Conservation (phyloP, 306 rosid genomes). For the Cucurbita maxima region DNA sequence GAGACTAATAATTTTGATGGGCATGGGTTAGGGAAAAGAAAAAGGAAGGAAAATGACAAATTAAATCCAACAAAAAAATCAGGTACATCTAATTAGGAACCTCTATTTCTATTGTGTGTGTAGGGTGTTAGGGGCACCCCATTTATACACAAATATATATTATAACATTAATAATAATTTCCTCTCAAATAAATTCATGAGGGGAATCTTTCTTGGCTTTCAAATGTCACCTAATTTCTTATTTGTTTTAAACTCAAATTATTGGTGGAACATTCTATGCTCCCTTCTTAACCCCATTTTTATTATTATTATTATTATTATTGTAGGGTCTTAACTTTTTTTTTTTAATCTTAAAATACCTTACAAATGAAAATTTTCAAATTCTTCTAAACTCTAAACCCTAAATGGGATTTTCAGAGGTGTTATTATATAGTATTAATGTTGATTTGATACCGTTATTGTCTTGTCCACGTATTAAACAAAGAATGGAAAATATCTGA, state of each 20-base stretch:
- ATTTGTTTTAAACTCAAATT: neutral
- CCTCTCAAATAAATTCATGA: neutral
- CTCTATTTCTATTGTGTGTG: neutral
- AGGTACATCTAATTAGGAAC: neutral
- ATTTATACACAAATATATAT: neutral
- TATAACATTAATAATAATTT: neutral
- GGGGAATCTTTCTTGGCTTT: neutral
- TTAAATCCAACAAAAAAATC: neutral
- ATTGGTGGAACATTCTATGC: constrained; percentile 2
- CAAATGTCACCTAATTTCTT: neutral
- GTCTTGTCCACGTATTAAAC: neutral
- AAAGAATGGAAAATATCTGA: neutral
- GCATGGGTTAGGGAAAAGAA: neutral
- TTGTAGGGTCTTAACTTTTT: neutral
- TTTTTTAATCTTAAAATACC: neutral
- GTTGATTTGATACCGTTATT: no score
- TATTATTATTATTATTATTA: neutral
- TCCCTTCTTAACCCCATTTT: neutral
- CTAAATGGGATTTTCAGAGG: no score
- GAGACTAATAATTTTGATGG: neutral
- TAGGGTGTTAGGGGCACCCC: neutral
- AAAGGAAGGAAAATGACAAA: neutral
- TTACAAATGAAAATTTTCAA: no score
- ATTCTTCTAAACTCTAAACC: no score
- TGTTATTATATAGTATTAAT: no score